Evolutionary conservation across 2,329 filamentous ascomycete genomes (phyloP), one percentile per base, ranked within the genome.

Genomic region (Stagonosporopsis rhizophila): DNA sequence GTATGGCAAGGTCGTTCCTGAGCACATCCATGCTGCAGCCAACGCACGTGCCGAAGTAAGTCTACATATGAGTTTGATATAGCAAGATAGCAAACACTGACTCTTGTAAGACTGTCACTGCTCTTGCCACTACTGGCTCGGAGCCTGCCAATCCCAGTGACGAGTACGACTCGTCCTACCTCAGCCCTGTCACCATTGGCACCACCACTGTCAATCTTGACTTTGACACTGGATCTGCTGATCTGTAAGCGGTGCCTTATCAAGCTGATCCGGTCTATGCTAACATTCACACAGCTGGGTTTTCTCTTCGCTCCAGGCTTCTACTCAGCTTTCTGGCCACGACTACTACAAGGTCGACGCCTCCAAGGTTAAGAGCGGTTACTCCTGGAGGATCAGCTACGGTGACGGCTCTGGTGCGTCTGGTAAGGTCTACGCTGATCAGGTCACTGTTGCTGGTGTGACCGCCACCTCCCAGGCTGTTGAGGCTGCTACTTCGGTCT

Each of bases 181-280:
- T 73, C 50, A 64, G 61, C 61, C 85, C 87, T 0, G 84, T 92
- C 42, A 81, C 78, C 2, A 79, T 92, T 59, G 90, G 89, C 40
- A 77, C 82, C 69, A 85, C 88, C 64, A 83, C 78, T 3, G 71
- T 91, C 60, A 82, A 86, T 56, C 72, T 92, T 58, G 88, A 91
- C 70, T 83, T 92, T 58, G 90, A 92, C 63, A 92, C 89, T 14
- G 88, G 81, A 60, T 89, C 80, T 60, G 81, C 86, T 38, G 87
- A 89, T 75, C 83, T 90, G 88, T 86, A 75, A 78, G 83, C 77
- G 15, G 39, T n/a, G 30, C n/a, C 6, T 23, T 23, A 12, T 11
- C n/a, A 14, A 11, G 4, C 5, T 9, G 6, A 9, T 8, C 15
- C 2, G 22, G 6, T 14, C 1, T 5, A 22, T 27, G 20, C 68